Evolutionary conservation across 768 basidiomycete species (phyloP).

Genomic region (Serpula lacrymans): DNA sequence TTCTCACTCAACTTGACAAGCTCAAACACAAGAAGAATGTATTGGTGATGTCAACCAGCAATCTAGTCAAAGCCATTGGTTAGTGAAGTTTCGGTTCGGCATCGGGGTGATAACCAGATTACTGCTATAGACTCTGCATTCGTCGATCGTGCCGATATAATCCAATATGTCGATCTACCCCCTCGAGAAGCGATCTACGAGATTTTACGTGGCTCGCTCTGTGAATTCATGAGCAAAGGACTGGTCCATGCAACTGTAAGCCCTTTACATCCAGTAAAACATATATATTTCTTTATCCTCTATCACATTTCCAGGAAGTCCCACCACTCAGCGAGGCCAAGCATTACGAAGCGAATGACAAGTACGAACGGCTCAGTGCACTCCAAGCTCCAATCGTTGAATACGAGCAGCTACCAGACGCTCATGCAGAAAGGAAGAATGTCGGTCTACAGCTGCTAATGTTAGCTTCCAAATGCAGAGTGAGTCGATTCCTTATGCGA

Average conservation of each 20-base stretch:
- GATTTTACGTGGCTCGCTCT: slow-evolving; percentile 79
- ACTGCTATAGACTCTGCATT: slow-evolving; percentile 82
- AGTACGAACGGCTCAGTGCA: slow-evolving; percentile 10
- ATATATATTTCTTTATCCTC: neutral
- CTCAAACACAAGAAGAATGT: slow-evolving; percentile 92
- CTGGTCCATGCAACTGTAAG: slow-evolving; percentile 66
- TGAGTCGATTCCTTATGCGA: slow-evolving; percentile 36
- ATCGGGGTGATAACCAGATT: slow-evolving; percentile 4
- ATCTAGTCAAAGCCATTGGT: slow-evolving; percentile 94
- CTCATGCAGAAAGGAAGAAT: slow-evolving; percentile 47
- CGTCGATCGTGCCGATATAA: slow-evolving; percentile 94
- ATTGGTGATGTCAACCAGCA: slow-evolving; percentile 94
- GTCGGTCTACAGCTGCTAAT: slow-evolving; percentile 56
- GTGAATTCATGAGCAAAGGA: slow-evolving; percentile 72
- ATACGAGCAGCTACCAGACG: slow-evolving; percentile 27
- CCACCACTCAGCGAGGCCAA: slow-evolving; percentile 62
- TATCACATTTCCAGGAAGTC: slow-evolving; percentile 46
- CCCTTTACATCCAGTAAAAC: neutral
- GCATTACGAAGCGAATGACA: slow-evolving; percentile 39
- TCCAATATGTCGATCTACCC: slow-evolving; percentile 92
- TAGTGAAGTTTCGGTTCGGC: slow-evolving; percentile 11
- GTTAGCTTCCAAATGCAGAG: slow-evolving; percentile 78
- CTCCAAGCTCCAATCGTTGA: slow-evolving; percentile 34
- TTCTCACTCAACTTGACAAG: slow-evolving; percentile 95
- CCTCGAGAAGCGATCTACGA: slow-evolving; percentile 91